These are phyloP conservation scores for Debaryomyces hansenii DNA, from an alignment of 805 yeast species.

Conservation along the genomic window DNA sequence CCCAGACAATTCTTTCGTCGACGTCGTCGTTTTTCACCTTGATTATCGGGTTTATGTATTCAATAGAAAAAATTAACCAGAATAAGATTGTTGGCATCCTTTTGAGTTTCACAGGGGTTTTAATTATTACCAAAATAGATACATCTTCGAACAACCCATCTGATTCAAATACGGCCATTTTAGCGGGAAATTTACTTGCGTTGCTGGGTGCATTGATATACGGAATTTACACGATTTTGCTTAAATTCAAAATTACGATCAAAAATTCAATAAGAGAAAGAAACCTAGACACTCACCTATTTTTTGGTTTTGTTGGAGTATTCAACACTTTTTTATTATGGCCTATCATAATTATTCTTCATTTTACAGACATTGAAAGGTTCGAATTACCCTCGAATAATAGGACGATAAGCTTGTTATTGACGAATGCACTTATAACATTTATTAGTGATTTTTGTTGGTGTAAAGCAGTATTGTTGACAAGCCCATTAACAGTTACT, in stretches of 20 bases:
- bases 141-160: conserved; percentile 33
- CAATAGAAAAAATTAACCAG: conserved; percentile 66
- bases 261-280: conserved; percentile 58
- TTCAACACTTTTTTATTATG: conserved; percentile 73
- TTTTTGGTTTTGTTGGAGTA: conserved; percentile 93
- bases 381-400: conserved; percentile 70
- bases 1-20: conserved; percentile 89
- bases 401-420: conserved; percentile 44
- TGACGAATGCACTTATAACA: conserved; percentile 71
- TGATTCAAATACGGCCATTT: conserved; percentile 18
- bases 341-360: conserved; percentile 75
- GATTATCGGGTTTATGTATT: conserved; percentile 69
- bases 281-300: conserved; percentile 77
- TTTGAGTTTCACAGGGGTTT: conserved; percentile 74
- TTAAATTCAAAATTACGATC: conserved; percentile 62
- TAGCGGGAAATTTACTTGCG: conserved; percentile 79
- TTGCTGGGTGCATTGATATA: conserved; percentile 84
- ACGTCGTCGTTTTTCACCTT: conserved; percentile 93
- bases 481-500: conserved; percentile 93
- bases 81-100: conserved; percentile 69
- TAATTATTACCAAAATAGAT: conserved; percentile 75
- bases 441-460: conserved; percentile 89
- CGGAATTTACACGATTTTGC: conserved; percentile 84
- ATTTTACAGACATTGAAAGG: conserved; percentile 62
- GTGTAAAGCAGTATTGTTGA: conserved; percentile 92